Evolutionary conservation across 305 asterid genomes (phyloP).

Genomic region (Rubia tinctorum): DNA sequence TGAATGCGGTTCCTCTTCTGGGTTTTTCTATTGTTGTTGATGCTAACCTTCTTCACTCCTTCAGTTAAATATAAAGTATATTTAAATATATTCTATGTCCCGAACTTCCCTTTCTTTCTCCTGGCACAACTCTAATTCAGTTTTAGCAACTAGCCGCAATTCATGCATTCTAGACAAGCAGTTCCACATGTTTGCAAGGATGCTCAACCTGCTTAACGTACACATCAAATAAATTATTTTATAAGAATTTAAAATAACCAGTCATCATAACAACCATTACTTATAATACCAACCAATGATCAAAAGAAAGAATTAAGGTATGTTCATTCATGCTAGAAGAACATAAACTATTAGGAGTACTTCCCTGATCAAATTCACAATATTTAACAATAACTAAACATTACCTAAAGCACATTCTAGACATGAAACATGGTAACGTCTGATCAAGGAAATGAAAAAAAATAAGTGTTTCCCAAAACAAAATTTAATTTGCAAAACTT

Average conservation of each 20-base stretch:
- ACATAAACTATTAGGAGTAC: background rate
- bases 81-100: slow-evolving; percentile 6
- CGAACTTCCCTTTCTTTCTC: slow-evolving; percentile 65
- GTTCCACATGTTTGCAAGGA: slow-evolving; percentile 58
- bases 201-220: slow-evolving; percentile 51
- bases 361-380: no score
- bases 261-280: background rate
- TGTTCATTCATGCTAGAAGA: background rate
- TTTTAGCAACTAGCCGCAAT: slow-evolving; percentile 74
- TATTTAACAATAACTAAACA: no score
- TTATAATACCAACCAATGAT: background rate
- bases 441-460: no score
- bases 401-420: no score
- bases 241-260: background rate
- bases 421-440: no score
- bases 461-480: no score
- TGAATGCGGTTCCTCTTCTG: slow-evolving; percentile 37
- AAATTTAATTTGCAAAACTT: no score
- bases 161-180: slow-evolving; percentile 83
- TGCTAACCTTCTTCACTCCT: slow-evolving; percentile 32
- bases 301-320: background rate
- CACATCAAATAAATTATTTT: background rate
- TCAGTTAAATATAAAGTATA: slow-evolving; percentile 13
- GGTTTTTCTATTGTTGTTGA: slow-evolving; percentile 2
- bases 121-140: slow-evolving; percentile 57